Evolutionary conservation across 176 grass and related monocot genomes (phyloP).

Genomic region (Chloris gayana): DNA sequence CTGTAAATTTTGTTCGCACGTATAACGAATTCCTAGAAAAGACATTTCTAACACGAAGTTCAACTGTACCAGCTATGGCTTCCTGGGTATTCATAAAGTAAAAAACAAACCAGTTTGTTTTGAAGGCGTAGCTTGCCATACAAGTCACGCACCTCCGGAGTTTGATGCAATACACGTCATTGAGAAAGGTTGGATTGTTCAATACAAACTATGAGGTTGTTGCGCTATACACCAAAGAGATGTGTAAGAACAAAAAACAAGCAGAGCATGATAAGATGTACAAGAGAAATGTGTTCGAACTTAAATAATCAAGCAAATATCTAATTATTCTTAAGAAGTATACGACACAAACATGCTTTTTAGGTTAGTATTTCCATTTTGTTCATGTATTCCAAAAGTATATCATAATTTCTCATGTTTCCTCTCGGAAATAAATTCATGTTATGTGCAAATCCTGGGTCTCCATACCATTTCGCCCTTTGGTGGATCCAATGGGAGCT

Average conservation of each 20-base stretch:
- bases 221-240: not conserved
- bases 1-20: constrained; percentile 7
- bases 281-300: not conserved
- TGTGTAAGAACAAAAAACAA: not conserved
- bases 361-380: not conserved
- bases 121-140: not conserved
- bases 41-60: not conserved
- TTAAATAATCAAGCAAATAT: not conserved
- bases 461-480: not conserved
- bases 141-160: not conserved
- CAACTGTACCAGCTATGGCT: not conserved
- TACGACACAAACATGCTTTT: not conserved
- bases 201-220: not conserved
- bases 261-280: not conserved
- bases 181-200: not conserved
- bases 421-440: not conserved
- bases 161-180: not conserved
- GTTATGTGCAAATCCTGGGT: not conserved
- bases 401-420: not conserved
- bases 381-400: not conserved
- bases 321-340: not conserved
- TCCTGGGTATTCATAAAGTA: not conserved
- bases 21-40: not conserved
- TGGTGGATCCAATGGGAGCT: not conserved
- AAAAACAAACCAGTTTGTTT: not conserved